phyloP scores from a whole-genome alignment of 257 asterid species.

The Nicotiana obtusifolia region DNA sequence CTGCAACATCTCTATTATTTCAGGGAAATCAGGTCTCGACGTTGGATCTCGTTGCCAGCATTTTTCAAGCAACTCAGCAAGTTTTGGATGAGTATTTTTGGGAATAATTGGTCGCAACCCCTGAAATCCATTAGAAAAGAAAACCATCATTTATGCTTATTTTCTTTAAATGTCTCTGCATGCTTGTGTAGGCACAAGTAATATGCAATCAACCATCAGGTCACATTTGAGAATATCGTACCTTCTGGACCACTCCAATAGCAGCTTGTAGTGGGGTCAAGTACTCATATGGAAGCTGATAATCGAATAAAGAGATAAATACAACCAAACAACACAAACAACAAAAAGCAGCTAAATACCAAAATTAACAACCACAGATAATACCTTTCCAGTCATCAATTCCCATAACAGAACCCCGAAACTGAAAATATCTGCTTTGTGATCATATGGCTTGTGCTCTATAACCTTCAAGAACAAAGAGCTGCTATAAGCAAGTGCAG shows the following conservation, averaged over 20 bases:
- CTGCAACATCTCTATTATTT: constrained; percentile 55
- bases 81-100: constrained; percentile 62
- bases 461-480: constrained; percentile 61
- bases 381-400: constrained; percentile 89
- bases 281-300: constrained; percentile 94
- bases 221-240: constrained; percentile 12
- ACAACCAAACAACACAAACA: constrained; percentile 1
- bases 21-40: constrained; percentile 82
- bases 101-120: constrained; percentile 88
- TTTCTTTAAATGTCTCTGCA: not conserved
- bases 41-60: constrained; percentile 96
- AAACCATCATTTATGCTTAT: not conserved
- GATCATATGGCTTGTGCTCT: constrained; percentile 92
- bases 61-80: constrained; percentile 80
- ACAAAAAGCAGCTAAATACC: not conserved
- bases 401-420: constrained; percentile 94
- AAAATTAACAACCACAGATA: not conserved
- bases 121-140: constrained; percentile 25
- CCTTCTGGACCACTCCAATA: constrained; percentile 97
- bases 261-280: constrained; percentile 99
- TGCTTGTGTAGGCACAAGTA: not conserved
- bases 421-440: constrained; percentile 92
- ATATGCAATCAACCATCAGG: not conserved
- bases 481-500: constrained; percentile 20
- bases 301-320: constrained; percentile 6